These are phyloP conservation scores for Meripilus lineatus DNA, from an alignment of 1,284 basidiomycete genomes.

Conservation along the genomic window DNA sequence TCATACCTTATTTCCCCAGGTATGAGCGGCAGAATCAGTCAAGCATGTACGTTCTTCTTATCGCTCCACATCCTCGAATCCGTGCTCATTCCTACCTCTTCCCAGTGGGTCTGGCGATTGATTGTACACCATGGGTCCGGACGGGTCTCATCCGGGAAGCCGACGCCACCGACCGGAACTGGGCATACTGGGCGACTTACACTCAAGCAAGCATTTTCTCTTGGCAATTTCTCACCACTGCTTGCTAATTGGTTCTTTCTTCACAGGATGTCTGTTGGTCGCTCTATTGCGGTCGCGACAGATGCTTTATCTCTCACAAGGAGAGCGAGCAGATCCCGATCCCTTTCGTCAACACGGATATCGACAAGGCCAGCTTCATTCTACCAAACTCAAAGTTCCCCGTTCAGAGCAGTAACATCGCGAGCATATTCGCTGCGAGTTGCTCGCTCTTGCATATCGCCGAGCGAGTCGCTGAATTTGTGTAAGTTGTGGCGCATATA, in stretches of 20 bases:
- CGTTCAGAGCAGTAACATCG: slow-evolving; percentile 42
- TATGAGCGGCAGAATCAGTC: slow-evolving; percentile 47
- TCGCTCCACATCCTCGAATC: not conserved
- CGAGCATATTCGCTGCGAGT: slow-evolving; percentile 47
- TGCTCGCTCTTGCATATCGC: slow-evolving; percentile 53
- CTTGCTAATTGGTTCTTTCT: not conserved
- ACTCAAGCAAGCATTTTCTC: slow-evolving; percentile 32
- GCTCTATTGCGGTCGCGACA: slow-evolving; percentile 54
- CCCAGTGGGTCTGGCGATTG: slow-evolving; percentile 57
- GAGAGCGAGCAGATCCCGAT: slow-evolving; percentile 31
- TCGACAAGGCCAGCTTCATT: slow-evolving; percentile 41
- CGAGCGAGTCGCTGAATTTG: slow-evolving; percentile 51
- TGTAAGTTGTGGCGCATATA: slow-evolving; percentile 36
- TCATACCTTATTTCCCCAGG: slow-evolving; percentile 24
- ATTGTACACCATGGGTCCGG: slow-evolving; percentile 52
- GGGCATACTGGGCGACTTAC: slow-evolving; percentile 52
- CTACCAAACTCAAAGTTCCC: slow-evolving; percentile 35
- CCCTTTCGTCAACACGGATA: slow-evolving; percentile 40
- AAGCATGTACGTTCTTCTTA: slow-evolving; percentile 28
- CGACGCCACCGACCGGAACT: slow-evolving; percentile 51
- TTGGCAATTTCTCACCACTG: not conserved
- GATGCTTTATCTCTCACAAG: slow-evolving; percentile 37
- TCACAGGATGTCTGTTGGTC: slow-evolving; percentile 54
- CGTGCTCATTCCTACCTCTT: not conserved
- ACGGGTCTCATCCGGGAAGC: slow-evolving; percentile 42